Base-by-base conservation (phyloP, 306 rosid species). In the Medicago lupulina region DNA sequence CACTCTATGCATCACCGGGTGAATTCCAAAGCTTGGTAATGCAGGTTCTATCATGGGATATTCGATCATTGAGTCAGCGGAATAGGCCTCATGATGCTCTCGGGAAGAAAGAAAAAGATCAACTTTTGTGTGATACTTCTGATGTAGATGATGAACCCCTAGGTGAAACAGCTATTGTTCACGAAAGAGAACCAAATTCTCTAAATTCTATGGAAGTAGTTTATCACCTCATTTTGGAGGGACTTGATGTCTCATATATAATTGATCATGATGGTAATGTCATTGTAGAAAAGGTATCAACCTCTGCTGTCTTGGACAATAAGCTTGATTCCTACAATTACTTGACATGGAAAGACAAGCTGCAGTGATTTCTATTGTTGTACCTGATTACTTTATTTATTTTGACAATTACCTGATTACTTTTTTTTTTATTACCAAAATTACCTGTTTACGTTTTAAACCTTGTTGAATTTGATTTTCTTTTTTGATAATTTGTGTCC, bases 31-130 rank as follows among this genome's bases (percentile, higher is more conserved):
- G 77, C 81, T 79, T 92, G 79, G 79, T 95, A 79, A 83, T 65
- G 82, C 93, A 95, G 83, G 97, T 95, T 76, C 97, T 95, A 79
- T 89, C 99, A 9, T 92, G 97, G 97, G 99, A 95, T 86, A 90
- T 95, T 50, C 90, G 97, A 41, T 90, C 98, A 31, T 19, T 86
- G 80, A 81, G 93, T 77, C 99, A 95, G 80, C 84, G 93, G 40
- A 95, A 73, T 53, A 86, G 83, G 28, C 96, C 93, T 81, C 96
- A 80, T 18, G 81, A 77, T 53, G 80, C 79, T 68, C 61, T 57
- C 71, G 10, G 63, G 28, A 65, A 63, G 50, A 83, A 81, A 14
- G 87, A 80, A 64, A 80, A 72, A 14, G 83, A 70, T 16, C 67
- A 82, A 70, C 19, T 15, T 12, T 61, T 39, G 46, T 85, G 39